Base-by-base conservation (phyloP, 2,329 filamentous ascomycete genomes). In the Pseudogymnoascus sp. region DNA sequence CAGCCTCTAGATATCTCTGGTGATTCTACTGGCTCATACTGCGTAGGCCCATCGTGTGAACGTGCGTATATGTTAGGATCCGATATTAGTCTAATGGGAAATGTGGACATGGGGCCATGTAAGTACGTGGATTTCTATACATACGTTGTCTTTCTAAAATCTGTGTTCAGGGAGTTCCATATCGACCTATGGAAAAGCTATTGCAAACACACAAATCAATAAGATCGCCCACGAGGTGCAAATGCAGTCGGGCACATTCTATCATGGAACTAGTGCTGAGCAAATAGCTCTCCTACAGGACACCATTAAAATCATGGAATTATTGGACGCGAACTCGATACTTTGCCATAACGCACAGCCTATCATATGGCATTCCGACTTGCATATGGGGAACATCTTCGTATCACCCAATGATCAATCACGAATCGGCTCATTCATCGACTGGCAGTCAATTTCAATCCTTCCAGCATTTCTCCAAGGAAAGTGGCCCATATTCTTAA, bases 311-410 rank as follows among this genome's bases (percentile, higher is more conserved):
- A 47, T 47, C 11, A 26, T 26, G 42, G 21, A 47, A 14, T 26
- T 26, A 6, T 14, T 47, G 13, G 13, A 47, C 21, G 26, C 21
- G 2, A 21, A 47, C 6, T 13, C 42, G 16, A 42, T 42, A 4
- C 11, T 47, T 47, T 47, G 21, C 21, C 21, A 2, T 8, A 21
- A 47, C 13, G 21, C 21, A 26, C 42, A 47, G 13, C 42, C 42
- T 47, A n/a, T 47, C 21, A 65, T 78, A 5, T 76, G 73, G 62
- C 75, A 77, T 64, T 73, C 72, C n/a, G 75, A 78, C 67, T 65
- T 78, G 35, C 72, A 78, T 66, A 75, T 73, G 66, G 70, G 75
- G 61, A 78, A 78, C 65, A 74, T 78, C n/a, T 77, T 77, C 62
- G 72, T 78, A 16, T 75, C 72, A n/a, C 69, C 73, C 61, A 69